phyloP scores from a whole-genome alignment of 2,329 filamentous ascomycete genomes.

The Cladophialophora carrionii region DNA sequence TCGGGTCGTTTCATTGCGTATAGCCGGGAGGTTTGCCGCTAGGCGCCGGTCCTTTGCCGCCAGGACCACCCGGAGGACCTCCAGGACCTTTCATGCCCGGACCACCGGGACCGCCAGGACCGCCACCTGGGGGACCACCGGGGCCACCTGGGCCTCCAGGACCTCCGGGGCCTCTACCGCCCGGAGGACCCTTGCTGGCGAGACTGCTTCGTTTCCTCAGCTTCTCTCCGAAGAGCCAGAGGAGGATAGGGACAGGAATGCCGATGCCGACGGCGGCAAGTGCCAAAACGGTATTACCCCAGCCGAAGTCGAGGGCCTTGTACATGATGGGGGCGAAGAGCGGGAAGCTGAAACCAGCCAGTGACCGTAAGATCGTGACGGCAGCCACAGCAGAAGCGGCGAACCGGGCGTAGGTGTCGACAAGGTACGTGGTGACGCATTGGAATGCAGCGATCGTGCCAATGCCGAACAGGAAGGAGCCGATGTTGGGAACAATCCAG shows the following conservation, averaged over 20 bases:
- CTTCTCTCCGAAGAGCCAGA: constrained; percentile 53
- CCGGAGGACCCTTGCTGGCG: constrained; percentile 34
- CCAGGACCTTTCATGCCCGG: constrained; percentile 25
- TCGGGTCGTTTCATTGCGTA: constrained; percentile 21
- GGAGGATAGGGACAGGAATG: constrained; percentile 49
- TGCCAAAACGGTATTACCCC: constrained; percentile 53
- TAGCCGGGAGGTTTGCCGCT: constrained; percentile 19
- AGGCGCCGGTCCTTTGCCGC: constrained; percentile 21
- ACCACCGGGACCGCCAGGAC: constrained; percentile 29
- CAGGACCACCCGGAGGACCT: constrained; percentile 23
- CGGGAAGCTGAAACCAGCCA: constrained; percentile 56
- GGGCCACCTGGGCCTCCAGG: constrained; percentile 31
- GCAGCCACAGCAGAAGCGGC: constrained; percentile 55
- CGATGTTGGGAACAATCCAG: constrained; percentile 54
- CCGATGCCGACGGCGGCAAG: constrained; percentile 47
- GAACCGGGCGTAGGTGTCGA: constrained; percentile 52
- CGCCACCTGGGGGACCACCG: constrained; percentile 29
- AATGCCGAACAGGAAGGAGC: constrained; percentile 50
- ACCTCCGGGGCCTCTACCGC: constrained; percentile 31
- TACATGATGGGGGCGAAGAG: constrained; percentile 54
- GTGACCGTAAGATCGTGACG: constrained; percentile 50
- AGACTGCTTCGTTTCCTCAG: constrained; percentile 44
- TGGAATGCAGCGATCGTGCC: constrained; percentile 42
- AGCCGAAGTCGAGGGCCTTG: constrained; percentile 44
- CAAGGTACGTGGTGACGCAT: constrained; percentile 44